phyloP scores from a whole-genome alignment of 2,329 filamentous ascomycete genomes.

The Gnomoniopsis sp. region DNA sequence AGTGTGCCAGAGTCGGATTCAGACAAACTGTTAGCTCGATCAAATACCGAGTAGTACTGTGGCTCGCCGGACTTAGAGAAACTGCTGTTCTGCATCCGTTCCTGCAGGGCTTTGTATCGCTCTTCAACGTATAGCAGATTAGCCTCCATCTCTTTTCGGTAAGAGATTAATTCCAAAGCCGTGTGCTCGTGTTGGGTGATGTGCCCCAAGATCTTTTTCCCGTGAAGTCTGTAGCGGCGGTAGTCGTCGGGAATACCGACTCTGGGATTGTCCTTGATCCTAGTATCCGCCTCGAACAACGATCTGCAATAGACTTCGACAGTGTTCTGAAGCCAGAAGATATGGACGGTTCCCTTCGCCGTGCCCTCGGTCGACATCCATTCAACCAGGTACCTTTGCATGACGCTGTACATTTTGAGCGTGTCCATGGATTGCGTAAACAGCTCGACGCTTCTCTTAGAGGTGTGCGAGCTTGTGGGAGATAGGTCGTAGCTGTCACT shows the following conservation, averaged over 20 bases:
- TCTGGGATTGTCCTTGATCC: slow-evolving; percentile 37
- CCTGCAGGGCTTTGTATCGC: slow-evolving; percentile 41
- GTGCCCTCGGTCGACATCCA: slow-evolving; percentile 33
- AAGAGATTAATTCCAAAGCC: slow-evolving; percentile 27
- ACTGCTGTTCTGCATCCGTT: slow-evolving; percentile 35
- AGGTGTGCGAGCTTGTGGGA: slow-evolving; percentile 38
- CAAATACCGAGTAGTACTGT: slow-evolving; percentile 45
- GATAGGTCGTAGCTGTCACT: slow-evolving; percentile 42
- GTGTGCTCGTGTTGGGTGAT: slow-evolving; percentile 36
- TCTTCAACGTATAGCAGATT: slow-evolving; percentile 35
- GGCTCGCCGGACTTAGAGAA: slow-evolving; percentile 30
- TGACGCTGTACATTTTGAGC: slow-evolving; percentile 47
- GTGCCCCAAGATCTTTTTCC: slow-evolving; percentile 42
- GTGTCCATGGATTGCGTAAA: slow-evolving; percentile 45
- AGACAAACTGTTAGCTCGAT: slow-evolving; percentile 45
- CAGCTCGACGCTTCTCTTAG: slow-evolving; percentile 36
- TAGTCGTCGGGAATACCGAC: slow-evolving; percentile 51
- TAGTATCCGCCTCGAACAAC: slow-evolving; percentile 42
- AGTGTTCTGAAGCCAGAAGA: slow-evolving; percentile 48
- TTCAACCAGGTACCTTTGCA: slow-evolving; percentile 49
- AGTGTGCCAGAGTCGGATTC: slow-evolving; percentile 43
- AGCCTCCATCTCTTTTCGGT: slow-evolving; percentile 31
- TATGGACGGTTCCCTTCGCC: slow-evolving; percentile 35
- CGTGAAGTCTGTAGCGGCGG: slow-evolving; percentile 49
- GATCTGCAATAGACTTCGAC: slow-evolving; percentile 46